These are phyloP conservation scores for Lolium multiflorum DNA, from an alignment of 176 grass and related monocot genomes.

Conservation along the genomic window DNA sequence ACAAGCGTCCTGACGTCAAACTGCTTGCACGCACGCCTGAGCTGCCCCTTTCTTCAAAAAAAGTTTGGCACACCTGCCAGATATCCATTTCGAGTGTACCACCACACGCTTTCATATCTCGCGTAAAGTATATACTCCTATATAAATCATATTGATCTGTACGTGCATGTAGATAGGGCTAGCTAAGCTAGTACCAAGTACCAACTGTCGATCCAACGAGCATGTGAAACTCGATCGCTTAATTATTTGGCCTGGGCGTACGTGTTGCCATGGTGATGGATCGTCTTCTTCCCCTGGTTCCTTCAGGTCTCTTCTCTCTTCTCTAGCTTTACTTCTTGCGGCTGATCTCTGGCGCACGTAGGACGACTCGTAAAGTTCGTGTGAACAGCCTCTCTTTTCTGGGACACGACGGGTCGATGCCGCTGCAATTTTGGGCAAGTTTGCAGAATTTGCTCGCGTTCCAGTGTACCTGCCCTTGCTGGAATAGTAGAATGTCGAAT, in stretches of 20 bases:
- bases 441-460: neutral
- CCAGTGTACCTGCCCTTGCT: neutral
- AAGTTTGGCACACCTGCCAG: neutral
- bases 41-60: constrained; percentile 24
- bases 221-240: constrained; percentile 37
- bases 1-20: constrained; percentile 45
- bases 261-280: constrained; percentile 29
- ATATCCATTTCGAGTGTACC: neutral
- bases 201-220: neutral
- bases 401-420: neutral
- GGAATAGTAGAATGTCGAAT: neutral
- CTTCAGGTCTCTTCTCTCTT: constrained; percentile 42
- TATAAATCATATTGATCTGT: neutral
- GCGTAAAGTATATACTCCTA: neutral
- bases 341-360: neutral
- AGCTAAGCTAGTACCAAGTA: neutral
- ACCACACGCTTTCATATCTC: neutral
- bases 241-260: neutral
- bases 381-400: constrained; percentile 23
- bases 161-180: neutral
- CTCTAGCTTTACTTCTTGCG: neutral
- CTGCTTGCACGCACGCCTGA: neutral
- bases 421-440: neutral
- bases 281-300: constrained; percentile 9
- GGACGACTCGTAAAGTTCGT: neutral